Base-by-base conservation (phyloP, 75 land plant species). In the Ceratopteris richardii region DNA sequence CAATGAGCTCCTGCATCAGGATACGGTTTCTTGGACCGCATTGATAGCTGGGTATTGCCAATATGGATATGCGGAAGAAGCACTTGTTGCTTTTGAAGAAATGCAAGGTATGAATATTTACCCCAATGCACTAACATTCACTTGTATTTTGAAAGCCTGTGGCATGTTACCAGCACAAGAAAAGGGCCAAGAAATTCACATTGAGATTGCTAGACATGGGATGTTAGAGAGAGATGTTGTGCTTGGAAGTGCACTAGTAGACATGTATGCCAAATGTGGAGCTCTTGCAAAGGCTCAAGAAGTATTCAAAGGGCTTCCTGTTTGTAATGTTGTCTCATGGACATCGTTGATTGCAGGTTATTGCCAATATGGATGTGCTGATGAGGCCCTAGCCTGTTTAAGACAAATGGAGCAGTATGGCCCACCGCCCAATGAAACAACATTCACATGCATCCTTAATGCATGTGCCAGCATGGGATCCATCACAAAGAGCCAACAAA, bases 1-100 rank as follows among this genome's bases (percentile, higher is more conserved):
- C 28, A 23, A 30, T 30, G 51, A 46, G 29, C 31, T 50, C n/a
- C 54, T 37, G 24, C 16, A 27, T 17, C 13, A 54, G 18, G 47
- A 62, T 30, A 22, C 29, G 17, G 54, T 62, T 20, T 10, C 31
- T 14, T 62, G 64, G 54, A 62, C 33, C 1, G 51, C 39, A 10
- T 12, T 62, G 20, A 62, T 62, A 28, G 16, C 36, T 18, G 54
- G 55, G 19, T 51, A 62, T 31, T 28, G n/a, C 13, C 52, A 62
- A 11, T 5, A 62, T n/a, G 33, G 37, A 24, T 12, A 11, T 29
- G 14, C 0, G 1, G 40, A 46, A 13, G 64, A 51, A 18, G 54
- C 64, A 11, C 31, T 62, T 23, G 18, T 4, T 10, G 6, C 25
- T 29, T 47, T n/a, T 48, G 17, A 0, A 16, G 29, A 62, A 18